Base-by-base conservation (phyloP, 176 grass and related monocot species). In the Alopecurus myosuroides region DNA sequence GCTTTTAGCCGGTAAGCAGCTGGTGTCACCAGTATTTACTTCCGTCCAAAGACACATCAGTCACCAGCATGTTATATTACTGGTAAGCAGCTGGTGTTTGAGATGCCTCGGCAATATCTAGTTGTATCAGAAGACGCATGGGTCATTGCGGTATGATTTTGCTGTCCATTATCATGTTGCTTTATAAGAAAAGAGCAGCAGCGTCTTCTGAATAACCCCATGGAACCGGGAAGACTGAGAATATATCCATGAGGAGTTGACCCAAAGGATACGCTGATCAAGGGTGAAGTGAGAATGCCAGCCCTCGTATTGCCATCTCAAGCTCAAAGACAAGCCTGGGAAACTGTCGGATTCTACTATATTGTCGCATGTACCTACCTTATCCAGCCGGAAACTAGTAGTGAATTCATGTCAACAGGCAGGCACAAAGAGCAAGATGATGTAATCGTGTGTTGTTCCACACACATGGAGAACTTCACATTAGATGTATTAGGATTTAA, bases 361-460 rank as follows among this genome's bases (percentile, higher is more conserved):
- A 66, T 41, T 55, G 42, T 53, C 39, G 66, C 49, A 44, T 90
- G 58, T 66, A 55, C 35, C 10, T 39, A 1, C 46, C 46, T 49
- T 49, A 37, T 83, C 66, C 78, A 79, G 78, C 74, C 17, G 80
- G 68, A 80, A 58, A 37, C 76, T 85, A 40, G 41, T 90, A 83
- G 56, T 68, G 57, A 48, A 57, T 28, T 68, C 49, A 8, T 39
- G 77, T 50, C 63, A 30, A 29, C 45, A 57, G 74, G 67, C 57
- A 74, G 66, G 46, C 14, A 18, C 46, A 80, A 80, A 67, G 29
- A 18, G 57, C 46, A 73, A 90, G 80, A 66, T 75, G 46, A 31
- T 87, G 80, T 83, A 78, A 64, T 66, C 82, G 11, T 84, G 75
- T 77, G n/a, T n/a, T n/a, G n/a, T 26, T 67, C 52, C 60, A 83